Percentiles rank a stretch among this genome's conserved stretches.
phyloP scores from a whole-genome alignment of 1,284 basidiomycete species.

The Trametes pubescens region DNA sequence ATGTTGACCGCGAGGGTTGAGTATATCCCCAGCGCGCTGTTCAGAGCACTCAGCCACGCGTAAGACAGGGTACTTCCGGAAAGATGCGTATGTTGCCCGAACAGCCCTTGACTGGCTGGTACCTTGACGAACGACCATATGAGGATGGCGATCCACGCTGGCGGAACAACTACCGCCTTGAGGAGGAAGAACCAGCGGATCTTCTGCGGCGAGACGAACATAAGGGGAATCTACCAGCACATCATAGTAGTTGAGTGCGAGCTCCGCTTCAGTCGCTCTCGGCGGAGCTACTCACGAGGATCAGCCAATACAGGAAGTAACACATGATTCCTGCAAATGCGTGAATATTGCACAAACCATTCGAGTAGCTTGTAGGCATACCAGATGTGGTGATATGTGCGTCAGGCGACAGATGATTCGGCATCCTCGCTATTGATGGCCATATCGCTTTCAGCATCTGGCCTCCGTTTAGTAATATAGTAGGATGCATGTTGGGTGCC shows the following conservation, averaged over 20 bases:
- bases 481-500: no score
- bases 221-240: conserved; percentile 63
- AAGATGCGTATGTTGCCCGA: conserved; percentile 53
- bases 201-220: conserved; percentile 78
- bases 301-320: conserved; percentile 82
- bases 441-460: conserved; percentile 81
- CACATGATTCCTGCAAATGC: conserved; percentile 63
- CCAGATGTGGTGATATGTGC: conserved; percentile 73
- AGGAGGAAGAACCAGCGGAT: conserved; percentile 77
- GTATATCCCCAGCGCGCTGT: conserved; percentile 74
- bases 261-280: background rate
- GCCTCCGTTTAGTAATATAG: background rate
- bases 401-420: conserved; percentile 65
- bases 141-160: conserved; percentile 74
- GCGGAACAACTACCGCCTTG: conserved; percentile 72
- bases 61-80: conserved; percentile 66
- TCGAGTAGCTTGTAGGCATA: conserved; percentile 33
- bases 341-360: background rate
- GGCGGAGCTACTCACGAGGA: conserved; percentile 46
- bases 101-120: conserved; percentile 60
- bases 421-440: conserved; percentile 70
- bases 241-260: background rate
- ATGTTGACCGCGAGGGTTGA: conserved; percentile 76
- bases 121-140: conserved; percentile 79
- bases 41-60: conserved; percentile 77